Conservation (phyloP, 2,329 filamentous ascomycete species). For the Cytospora paraplurivora region DNA sequence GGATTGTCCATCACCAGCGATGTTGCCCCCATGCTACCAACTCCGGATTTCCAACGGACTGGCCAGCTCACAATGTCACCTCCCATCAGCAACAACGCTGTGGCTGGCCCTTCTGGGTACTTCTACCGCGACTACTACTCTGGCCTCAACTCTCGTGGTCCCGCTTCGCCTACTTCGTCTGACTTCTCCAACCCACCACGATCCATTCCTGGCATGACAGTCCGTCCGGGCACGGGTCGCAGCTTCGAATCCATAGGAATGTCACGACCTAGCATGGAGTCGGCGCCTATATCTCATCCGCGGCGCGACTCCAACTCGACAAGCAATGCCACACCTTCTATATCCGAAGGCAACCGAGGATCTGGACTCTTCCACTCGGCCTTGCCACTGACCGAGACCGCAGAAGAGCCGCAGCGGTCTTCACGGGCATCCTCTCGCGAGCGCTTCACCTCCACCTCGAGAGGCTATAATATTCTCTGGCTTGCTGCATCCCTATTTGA, state of each 20-base stretch:
- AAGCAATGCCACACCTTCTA: constrained; percentile 52
- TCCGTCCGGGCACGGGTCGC: constrained; percentile 61
- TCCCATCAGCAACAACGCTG: constrained; percentile 45
- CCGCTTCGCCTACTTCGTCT: constrained; percentile 60
- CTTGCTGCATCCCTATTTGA: constrained; percentile 92
- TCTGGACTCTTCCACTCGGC: constrained; percentile 86
- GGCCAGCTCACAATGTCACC: constrained; percentile 62
- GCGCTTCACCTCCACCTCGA: constrained; percentile 51
- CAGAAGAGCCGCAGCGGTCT: constrained; percentile 54
- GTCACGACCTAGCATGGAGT: constrained; percentile 56
- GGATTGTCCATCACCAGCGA: constrained; percentile 66
- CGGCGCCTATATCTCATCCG: constrained; percentile 29
- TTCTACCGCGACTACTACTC: constrained; percentile 59
- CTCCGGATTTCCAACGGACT: constrained; percentile 69
- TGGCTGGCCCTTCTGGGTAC: constrained; percentile 54
- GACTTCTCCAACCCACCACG: constrained; percentile 55
- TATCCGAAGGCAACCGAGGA: constrained; percentile 56
- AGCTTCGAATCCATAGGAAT: constrained; percentile 58
- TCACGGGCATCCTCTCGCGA: constrained; percentile 64
- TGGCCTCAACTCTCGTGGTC: constrained; percentile 51
- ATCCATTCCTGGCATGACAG: constrained; percentile 47
- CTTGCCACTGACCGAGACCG: constrained; percentile 73
- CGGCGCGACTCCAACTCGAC: constrained; percentile 58
- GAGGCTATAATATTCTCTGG: constrained; percentile 76
- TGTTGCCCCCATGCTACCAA: constrained; percentile 61